Conservation (phyloP, 495 filamentous ascomycete genomes). For the Articulospora tetracladia region DNA sequence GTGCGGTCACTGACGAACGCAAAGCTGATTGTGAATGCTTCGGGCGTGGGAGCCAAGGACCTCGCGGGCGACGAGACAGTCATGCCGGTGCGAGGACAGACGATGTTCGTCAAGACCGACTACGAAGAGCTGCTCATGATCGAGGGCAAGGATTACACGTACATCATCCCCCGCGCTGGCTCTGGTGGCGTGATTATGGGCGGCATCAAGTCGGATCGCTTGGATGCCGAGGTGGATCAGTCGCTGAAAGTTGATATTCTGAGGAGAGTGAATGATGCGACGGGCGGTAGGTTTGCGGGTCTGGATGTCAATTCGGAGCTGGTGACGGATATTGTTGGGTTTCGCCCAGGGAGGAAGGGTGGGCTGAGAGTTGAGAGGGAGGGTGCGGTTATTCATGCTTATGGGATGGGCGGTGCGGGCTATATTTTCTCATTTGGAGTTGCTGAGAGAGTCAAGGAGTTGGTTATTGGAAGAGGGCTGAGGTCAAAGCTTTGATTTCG, state of each 20-base stretch:
- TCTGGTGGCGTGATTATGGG: conserved; percentile 42
- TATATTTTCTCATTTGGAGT: conserved; percentile 31
- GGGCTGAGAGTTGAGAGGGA: conserved; percentile 32
- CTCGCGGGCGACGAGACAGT: conserved; percentile 19
- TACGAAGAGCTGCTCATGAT: conserved; percentile 22
- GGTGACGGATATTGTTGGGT: conserved; percentile 27
- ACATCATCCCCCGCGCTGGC: conserved; percentile 44
- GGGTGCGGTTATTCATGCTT: conserved; percentile 32
- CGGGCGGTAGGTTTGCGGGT: conserved; percentile 12
- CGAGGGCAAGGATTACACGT: conserved; percentile 45
- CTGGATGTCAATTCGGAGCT: conserved; percentile 2
- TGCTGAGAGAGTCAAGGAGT: conserved; percentile 19
- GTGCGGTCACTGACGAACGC: conserved; percentile 7
- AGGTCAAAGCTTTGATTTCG: not conserved
- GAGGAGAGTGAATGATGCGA: conserved; percentile 19
- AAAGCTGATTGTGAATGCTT: conserved; percentile 19
- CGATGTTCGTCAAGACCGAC: conserved; percentile 23
- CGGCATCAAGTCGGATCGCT: conserved; percentile 39
- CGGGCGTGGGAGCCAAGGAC: conserved; percentile 16
- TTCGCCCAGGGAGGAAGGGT: conserved; percentile 26
- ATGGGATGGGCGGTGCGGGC: conserved; percentile 29
- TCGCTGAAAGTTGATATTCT: conserved; percentile 21
- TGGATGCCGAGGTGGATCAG: conserved; percentile 20
- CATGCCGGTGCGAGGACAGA: conserved; percentile 19
- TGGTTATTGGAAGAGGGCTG: conserved; percentile 4